Evolutionary conservation across 352 stramenopile species (phyloP).

Genomic region (Phytophthora litchii): DNA sequence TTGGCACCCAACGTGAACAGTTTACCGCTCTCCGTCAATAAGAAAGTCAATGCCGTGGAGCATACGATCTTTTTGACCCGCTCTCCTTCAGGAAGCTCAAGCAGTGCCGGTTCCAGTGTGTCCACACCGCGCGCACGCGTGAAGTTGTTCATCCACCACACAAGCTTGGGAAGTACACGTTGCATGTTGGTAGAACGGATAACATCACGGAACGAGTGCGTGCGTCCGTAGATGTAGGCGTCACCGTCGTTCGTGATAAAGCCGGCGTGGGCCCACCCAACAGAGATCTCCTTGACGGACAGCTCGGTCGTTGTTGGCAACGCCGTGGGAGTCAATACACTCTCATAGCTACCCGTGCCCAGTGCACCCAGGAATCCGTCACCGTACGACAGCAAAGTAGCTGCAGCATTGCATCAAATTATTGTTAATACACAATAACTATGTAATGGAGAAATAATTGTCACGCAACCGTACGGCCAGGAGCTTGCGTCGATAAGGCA

Average conservation of each 20-base stretch:
- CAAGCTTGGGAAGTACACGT: constrained; percentile 71
- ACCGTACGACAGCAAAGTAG: constrained; percentile 74
- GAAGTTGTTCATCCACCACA: constrained; percentile 77
- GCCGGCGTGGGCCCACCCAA: constrained; percentile 78
- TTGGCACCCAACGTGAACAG: constrained; percentile 84
- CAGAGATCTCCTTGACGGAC: constrained; percentile 67
- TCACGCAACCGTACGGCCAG: constrained; percentile 29
- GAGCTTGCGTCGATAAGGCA: constrained; percentile 32
- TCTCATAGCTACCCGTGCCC: constrained; percentile 69
- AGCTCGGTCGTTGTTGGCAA: constrained; percentile 51
- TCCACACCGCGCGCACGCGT: constrained; percentile 68
- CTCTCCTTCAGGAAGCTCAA: constrained; percentile 69
- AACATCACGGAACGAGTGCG: constrained; percentile 85
- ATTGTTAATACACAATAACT: neutral
- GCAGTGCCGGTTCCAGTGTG: constrained; percentile 55
- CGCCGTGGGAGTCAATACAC: constrained; percentile 49
- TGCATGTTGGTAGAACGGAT: constrained; percentile 88
- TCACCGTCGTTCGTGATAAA: constrained; percentile 74
- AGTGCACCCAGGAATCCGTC: constrained; percentile 80
- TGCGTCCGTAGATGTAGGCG: constrained; percentile 78
- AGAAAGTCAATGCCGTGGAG: constrained; percentile 75
- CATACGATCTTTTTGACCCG: constrained; percentile 81
- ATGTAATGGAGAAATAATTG: neutral
- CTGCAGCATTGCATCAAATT: constrained; percentile 20
- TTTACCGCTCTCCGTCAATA: constrained; percentile 80